These are phyloP conservation scores for Brassica balearica DNA, from an alignment of 441 rosid species.

Conservation along the genomic window DNA sequence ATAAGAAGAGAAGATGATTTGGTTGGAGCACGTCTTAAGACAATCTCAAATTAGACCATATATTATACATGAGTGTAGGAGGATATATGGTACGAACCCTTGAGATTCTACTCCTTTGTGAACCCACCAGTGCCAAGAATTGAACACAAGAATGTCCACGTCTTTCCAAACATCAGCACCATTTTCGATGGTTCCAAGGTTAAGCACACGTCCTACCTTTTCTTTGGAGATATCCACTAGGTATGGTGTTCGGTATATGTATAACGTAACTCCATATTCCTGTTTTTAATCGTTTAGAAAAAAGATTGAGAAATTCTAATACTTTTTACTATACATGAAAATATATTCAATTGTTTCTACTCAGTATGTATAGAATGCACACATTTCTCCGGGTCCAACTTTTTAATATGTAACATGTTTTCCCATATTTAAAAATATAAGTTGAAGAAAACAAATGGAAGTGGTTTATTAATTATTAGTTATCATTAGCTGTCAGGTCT, in stretches of 20 bases:
- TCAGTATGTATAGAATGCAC: background rate
- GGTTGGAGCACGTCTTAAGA: constrained; percentile 6
- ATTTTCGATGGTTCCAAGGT: constrained; percentile 54
- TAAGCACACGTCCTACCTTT: constrained; percentile 55
- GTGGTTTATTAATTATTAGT: too few relatives aligned
- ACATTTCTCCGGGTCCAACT: background rate
- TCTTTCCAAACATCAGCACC: constrained; percentile 64
- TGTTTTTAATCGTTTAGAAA: constrained; percentile 30
- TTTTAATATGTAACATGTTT: constrained; percentile 4
- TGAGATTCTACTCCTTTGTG: constrained; percentile 59
- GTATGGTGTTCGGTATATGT: constrained; percentile 69
- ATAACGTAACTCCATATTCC: constrained; percentile 64
- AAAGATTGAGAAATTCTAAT: background rate
- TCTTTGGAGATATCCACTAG: constrained; percentile 65
- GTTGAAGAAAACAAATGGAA: constrained; percentile 22
- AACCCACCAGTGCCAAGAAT: constrained; percentile 87
- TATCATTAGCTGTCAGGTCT: constrained; percentile 37
- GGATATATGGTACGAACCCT: constrained; percentile 42
- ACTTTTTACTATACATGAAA: background rate
- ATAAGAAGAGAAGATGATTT: background rate
- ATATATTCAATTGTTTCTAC: background rate
- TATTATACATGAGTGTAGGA: constrained; percentile 3
- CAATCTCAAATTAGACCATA: constrained; percentile 12
- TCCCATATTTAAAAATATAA: background rate
- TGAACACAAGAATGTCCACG: constrained; percentile 71